These are phyloP conservation scores for Hanseniaspora sp. DNA, from an alignment of 1,139 yeast genomes.

Conservation along the genomic window DNA sequence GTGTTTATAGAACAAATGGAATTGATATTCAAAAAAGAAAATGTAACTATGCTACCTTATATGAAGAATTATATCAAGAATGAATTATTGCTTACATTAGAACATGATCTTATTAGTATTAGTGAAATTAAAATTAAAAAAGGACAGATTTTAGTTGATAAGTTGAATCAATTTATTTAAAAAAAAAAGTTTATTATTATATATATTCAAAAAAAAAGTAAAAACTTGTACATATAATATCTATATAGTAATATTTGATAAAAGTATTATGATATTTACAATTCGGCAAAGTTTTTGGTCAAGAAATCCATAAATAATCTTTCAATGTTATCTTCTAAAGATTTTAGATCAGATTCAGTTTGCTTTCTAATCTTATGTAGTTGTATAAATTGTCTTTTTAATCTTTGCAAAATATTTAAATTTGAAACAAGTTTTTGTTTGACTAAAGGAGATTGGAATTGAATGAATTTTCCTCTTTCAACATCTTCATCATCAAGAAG, in stretches of 20 bases:
- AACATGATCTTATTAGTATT: conserved; percentile 7
- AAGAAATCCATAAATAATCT: conserved; percentile 66
- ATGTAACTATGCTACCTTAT: not conserved
- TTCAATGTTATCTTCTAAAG: conserved; percentile 43
- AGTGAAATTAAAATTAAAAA: conserved; percentile 4
- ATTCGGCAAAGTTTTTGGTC: conserved; percentile 30
- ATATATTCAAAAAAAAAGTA: not conserved
- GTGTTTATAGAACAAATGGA: conserved; percentile 14
- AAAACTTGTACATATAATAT: not conserved
- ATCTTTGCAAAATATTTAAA: conserved; percentile 56
- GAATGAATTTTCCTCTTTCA: conserved; percentile 15
- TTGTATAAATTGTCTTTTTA: conserved; percentile 68
- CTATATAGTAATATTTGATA: no score
- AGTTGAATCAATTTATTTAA: not conserved
- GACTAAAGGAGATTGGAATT: conserved; percentile 39
- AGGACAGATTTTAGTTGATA: conserved; percentile 2
- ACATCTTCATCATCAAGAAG: conserved; percentile 12
- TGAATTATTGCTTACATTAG: not conserved
- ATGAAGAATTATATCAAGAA: conserved; percentile 2
- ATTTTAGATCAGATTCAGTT: conserved; percentile 32
- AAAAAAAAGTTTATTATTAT: not conserved
- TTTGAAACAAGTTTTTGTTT: conserved; percentile 32
- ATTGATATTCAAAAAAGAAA: conserved; percentile 3
- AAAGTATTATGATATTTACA: not conserved
- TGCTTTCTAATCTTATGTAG: conserved; percentile 69